Evolutionary conservation across 1,284 basidiomycete species (phyloP).

Genomic region (Takashimella koratensis): DNA sequence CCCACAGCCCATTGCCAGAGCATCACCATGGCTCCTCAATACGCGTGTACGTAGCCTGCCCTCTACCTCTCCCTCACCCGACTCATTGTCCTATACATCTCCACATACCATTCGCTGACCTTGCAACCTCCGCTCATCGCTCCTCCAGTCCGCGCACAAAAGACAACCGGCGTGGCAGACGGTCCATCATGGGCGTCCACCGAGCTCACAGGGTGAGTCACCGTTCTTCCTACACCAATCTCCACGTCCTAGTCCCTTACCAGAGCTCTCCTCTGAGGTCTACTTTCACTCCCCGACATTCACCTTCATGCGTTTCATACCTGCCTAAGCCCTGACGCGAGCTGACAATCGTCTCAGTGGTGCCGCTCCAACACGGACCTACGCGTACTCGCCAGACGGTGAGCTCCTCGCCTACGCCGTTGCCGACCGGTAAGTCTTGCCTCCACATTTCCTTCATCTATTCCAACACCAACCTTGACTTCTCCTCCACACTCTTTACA

Average conservation of each 20-base stretch:
- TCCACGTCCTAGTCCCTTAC: too few species aligned
- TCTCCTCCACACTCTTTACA: not conserved
- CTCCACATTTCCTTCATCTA: not conserved
- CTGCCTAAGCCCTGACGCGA: too few species aligned
- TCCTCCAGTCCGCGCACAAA: slow-evolving; percentile 80
- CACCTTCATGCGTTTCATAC: too few species aligned
- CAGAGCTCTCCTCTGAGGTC: too few species aligned
- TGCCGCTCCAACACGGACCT: slow-evolving; percentile 57
- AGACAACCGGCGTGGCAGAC: slow-evolving; percentile 78
- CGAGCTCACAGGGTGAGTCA: slow-evolving; percentile 57
- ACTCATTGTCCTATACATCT: slow-evolving; percentile 18
- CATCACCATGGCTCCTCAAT: slow-evolving; percentile 35
- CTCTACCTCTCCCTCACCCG: not conserved
- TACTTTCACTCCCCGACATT: too few species aligned
- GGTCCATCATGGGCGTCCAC: slow-evolving; percentile 65
- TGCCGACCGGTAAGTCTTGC: slow-evolving; percentile 60
- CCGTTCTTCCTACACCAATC: too few species aligned
- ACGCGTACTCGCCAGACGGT: slow-evolving; percentile 83
- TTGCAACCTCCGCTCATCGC: not conserved
- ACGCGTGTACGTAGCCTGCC: slow-evolving; percentile 61
- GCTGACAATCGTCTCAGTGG: too few species aligned
- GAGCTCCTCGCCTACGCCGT: slow-evolving; percentile 80
- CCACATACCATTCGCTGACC: not conserved
- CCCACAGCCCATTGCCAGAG: slow-evolving; percentile 4
- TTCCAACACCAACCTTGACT: not conserved